These are phyloP conservation scores for Ceratorhiza oryzae-sativae DNA, from an alignment of 1,284 basidiomycete species.

Conservation along the genomic window DNA sequence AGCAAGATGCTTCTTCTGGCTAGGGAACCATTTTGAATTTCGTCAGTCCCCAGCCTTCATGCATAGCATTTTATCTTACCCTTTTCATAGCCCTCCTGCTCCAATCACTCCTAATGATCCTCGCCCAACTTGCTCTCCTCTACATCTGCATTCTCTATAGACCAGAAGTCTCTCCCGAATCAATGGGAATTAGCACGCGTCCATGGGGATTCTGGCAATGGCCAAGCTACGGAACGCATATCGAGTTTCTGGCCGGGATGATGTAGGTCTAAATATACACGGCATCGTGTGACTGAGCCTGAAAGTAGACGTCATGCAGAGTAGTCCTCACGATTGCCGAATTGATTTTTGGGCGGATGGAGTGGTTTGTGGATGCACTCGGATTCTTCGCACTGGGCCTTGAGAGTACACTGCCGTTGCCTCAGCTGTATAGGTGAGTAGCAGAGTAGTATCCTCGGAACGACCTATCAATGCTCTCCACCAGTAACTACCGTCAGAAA, in stretches of 20 bases:
- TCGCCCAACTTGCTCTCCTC: conserved; percentile 76
- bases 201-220: conserved; percentile 88
- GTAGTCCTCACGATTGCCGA: conserved; percentile 62
- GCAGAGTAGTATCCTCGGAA: conserved; percentile 33
- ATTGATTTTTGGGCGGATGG: conserved; percentile 73
- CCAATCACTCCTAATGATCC: conserved; percentile 82
- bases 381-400: conserved; percentile 82
- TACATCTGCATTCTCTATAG: conserved; percentile 80
- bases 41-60: conserved; percentile 44
- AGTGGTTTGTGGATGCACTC: conserved; percentile 68
- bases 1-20: conserved; percentile 86
- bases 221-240: conserved; percentile 73
- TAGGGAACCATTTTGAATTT: conserved; percentile 79
- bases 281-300: no score
- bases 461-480: background rate
- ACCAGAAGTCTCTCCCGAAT: conserved; percentile 65
- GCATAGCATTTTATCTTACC: background rate
- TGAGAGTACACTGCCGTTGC: conserved; percentile 82
- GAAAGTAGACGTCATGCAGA: conserved; percentile 3
- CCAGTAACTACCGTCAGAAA: conserved; percentile 74
- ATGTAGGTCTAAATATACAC: conserved; percentile 58
- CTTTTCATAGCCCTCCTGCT: conserved; percentile 62
- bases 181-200: conserved; percentile 64
- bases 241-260: conserved; percentile 82
- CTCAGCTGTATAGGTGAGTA: conserved; percentile 73